A percentile compares a stretch with the other conserved stretches of the same genome.
Evolutionary conservation across 179 eudicot genomes (phyloP).

Genomic region (Camellia oleifera): DNA sequence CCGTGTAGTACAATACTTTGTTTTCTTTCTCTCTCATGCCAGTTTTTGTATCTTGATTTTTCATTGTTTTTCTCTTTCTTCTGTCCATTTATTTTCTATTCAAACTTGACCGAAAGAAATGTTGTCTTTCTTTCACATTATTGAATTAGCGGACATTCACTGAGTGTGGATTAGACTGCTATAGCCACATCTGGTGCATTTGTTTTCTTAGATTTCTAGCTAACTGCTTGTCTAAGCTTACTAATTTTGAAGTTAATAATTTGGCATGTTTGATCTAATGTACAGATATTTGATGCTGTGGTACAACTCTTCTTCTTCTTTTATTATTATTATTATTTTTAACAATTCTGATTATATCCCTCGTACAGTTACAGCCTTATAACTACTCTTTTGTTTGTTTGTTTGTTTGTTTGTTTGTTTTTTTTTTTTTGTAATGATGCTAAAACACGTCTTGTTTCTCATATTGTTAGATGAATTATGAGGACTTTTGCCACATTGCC

Average conservation of each 20-base stretch:
- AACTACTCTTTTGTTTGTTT: neutral
- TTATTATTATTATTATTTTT: no score
- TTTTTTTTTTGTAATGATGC: constrained; percentile 4
- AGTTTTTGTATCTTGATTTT: no score
- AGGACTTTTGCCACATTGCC: constrained; percentile 99
- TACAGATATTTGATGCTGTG: neutral
- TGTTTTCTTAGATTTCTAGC: neutral
- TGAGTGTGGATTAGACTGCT: neutral
- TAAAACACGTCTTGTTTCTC: constrained; percentile 18
- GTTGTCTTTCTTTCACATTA: no score
- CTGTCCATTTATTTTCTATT: no score
- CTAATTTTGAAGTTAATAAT: neutral
- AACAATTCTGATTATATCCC: no score
- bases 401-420: neutral
- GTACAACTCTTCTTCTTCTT: neutral
- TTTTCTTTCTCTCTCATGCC: no score
- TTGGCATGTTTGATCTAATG: neutral
- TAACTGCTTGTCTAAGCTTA: neutral
- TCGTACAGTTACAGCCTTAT: neutral
- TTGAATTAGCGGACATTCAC: no score
- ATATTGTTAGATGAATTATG: constrained; percentile 85
- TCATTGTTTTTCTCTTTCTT: no score
- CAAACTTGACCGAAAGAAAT: no score
- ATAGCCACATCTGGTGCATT: neutral
- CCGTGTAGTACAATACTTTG: no score